A percentile compares a stretch with the other conserved stretches of the same genome.
Conservation (phyloP, 2,329 filamentous ascomycete genomes). For the Monosporascus sp. region DNA sequence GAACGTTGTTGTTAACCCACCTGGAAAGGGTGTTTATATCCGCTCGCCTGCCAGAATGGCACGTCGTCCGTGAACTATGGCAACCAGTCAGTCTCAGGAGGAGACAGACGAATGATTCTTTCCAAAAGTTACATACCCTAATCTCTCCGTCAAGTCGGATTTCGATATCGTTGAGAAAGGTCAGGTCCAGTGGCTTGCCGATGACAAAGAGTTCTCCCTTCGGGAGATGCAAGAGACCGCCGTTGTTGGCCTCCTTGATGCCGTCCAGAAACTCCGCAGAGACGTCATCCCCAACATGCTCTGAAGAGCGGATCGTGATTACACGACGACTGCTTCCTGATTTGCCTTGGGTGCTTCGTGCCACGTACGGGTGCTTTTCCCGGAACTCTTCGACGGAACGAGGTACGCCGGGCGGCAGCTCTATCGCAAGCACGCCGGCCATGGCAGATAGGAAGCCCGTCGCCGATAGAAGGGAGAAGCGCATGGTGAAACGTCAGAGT, state of each 20-base stretch:
- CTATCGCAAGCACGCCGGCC: constrained; percentile 15
- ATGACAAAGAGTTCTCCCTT: constrained; percentile 51
- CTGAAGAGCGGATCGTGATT: constrained; percentile 47
- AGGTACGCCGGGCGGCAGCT: constrained; percentile 28
- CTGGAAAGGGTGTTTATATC: constrained; percentile 37
- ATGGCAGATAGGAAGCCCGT: constrained; percentile 11
- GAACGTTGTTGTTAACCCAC: constrained; percentile 2
- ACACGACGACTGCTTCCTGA: constrained; percentile 16
- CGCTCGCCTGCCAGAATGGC: constrained; percentile 36
- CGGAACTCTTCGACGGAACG: constrained; percentile 33
- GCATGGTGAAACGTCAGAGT: too few species aligned
- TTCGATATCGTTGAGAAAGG: constrained; percentile 52
- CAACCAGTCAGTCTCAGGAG: too few species aligned
- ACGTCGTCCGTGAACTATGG: constrained; percentile 37
- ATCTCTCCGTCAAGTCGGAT: constrained; percentile 54
- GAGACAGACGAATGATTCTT: too few species aligned
- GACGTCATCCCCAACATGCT: constrained; percentile 50
- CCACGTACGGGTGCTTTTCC: constrained; percentile 31
- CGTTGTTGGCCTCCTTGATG: constrained; percentile 51
- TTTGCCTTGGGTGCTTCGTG: constrained; percentile 2
- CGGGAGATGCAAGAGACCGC: constrained; percentile 50
- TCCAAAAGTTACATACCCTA: not conserved
- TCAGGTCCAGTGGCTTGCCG: constrained; percentile 53
- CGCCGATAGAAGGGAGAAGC: too few species aligned
- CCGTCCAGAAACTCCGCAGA: constrained; percentile 49